A percentile compares a stretch with the other conserved stretches of the same genome.
phyloP scores from a whole-genome alignment of 305 asterid species.

The Fraxinus velutina region DNA sequence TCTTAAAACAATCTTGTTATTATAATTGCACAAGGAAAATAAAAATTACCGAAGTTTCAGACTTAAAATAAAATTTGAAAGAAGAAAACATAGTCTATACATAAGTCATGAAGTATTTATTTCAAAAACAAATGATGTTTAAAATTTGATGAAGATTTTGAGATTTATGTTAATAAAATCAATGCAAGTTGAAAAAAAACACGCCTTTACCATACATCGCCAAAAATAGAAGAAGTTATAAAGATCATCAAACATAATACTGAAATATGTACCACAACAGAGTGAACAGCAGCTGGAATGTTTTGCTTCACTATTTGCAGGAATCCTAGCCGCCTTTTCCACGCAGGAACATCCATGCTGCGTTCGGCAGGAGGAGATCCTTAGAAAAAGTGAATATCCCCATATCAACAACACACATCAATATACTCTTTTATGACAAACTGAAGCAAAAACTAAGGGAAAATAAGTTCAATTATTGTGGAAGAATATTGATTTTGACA shows the following conservation, averaged over 20 bases:
- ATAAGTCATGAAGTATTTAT: not conserved
- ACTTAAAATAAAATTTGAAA: not conserved
- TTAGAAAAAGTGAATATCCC: constrained; percentile 92
- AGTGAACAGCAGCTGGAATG: constrained; percentile 86
- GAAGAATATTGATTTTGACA: constrained; percentile 23
- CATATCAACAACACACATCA: constrained; percentile 64
- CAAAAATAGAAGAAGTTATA: constrained; percentile 14
- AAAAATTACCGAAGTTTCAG: not conserved
- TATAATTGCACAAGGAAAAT: not conserved
- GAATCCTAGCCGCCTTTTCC: constrained; percentile 77
- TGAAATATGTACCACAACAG: constrained; percentile 66
- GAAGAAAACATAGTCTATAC: not conserved
- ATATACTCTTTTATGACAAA: constrained; percentile 28
- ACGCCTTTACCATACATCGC: not conserved
- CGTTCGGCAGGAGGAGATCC: constrained; percentile 99
- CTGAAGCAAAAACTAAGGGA: constrained; percentile 28
- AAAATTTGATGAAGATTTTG: not conserved
- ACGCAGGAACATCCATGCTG: constrained; percentile 99
- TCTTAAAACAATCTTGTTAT: not conserved
- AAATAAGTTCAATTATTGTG: constrained; percentile 6
- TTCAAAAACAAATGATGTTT: constrained; percentile 8
- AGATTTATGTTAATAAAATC: not conserved
- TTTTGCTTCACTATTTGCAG: constrained; percentile 69
- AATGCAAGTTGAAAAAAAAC: constrained; percentile 6
- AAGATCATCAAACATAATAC: not conserved